Percentiles rank a stretch among this genome's conserved stretches.
These are phyloP conservation scores for Vitis hybrid DNA, from an alignment of 177 flowering plant species.

Conservation along the genomic window DNA sequence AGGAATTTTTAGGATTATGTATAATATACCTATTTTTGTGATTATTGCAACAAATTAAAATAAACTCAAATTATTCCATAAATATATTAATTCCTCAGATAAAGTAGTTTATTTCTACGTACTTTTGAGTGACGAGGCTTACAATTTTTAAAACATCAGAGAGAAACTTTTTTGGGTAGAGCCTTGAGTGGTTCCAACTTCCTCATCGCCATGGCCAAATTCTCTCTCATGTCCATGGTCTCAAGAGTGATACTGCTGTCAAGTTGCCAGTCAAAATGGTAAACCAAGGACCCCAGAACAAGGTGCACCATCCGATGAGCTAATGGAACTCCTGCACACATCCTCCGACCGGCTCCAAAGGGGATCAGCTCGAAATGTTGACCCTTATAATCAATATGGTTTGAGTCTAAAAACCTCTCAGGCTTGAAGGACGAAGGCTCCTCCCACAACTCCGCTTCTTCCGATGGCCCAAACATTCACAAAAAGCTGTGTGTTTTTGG, in stretches of 20 bases:
- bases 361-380: conserved; percentile 32
- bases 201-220: conserved; percentile 19
- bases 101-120: too few species aligned
- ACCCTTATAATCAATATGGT: conserved; percentile 23
- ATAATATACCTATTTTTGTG: too few species aligned
- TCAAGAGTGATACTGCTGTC: conserved; percentile 8
- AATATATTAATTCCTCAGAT: too few species aligned
- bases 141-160: too few species aligned
- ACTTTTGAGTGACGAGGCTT: too few species aligned
- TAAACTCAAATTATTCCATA: too few species aligned
- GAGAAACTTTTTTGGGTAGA: conserved; percentile 19
- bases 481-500: conserved; percentile 36
- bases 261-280: conserved; percentile 33
- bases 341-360: conserved; percentile 33
- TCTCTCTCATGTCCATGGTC: conserved; percentile 25
- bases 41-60: too few species aligned
- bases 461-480: conserved; percentile 43
- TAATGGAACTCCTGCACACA: conserved; percentile 28
- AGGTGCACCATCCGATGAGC: conserved; percentile 32
- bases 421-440: conserved; percentile 30
- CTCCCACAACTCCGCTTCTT: conserved; percentile 34
- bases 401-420: conserved; percentile 29
- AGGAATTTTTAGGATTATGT: too few species aligned
- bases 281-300: conserved; percentile 30
- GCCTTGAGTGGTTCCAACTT: conserved; percentile 20